These are phyloP conservation scores for Lipomyces yamadae DNA, from an alignment of 805 yeast genomes.

Conservation along the genomic window DNA sequence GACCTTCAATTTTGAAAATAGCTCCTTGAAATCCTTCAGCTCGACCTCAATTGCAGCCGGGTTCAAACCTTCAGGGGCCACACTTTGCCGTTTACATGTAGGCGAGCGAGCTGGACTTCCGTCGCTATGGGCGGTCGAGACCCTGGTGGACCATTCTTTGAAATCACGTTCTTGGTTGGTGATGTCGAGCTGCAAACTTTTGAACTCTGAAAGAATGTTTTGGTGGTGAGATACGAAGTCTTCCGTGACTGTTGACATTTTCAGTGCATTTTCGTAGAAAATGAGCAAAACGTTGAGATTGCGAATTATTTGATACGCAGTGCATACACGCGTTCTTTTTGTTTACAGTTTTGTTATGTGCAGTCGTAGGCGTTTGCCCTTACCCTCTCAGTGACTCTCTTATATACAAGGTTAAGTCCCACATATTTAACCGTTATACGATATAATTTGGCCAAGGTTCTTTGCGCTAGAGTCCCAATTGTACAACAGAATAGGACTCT, in stretches of 20 bases:
- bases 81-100: background rate
- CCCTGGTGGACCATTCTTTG: slow-evolving; percentile 22
- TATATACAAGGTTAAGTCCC: too few relatives aligned
- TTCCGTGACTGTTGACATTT: background rate
- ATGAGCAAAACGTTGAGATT: slow-evolving; percentile 2
- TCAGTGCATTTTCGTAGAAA: background rate
- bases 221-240: slow-evolving; percentile 8
- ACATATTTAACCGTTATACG: too few relatives aligned
- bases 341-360: slow-evolving; percentile 6
- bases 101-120: slow-evolving; percentile 9
- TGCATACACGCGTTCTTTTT: slow-evolving; percentile 4
- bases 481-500: background rate
- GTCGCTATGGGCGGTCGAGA: slow-evolving; percentile 16
- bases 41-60: slow-evolving; percentile 41
- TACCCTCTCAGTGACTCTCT: too few relatives aligned
- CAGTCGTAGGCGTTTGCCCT: too few relatives aligned
- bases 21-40: slow-evolving; percentile 45
- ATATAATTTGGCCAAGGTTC: too few relatives aligned
- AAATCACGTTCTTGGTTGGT: slow-evolving; percentile 24
- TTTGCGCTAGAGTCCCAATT: too few relatives aligned
- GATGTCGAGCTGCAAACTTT: slow-evolving; percentile 8
- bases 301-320: background rate
- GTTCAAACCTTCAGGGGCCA: slow-evolving; percentile 26
- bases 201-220: slow-evolving; percentile 7
- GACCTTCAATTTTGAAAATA: slow-evolving; percentile 62